Percentiles rank a stretch among this genome's conserved stretches.
These are phyloP conservation scores for Pythium aquatile DNA, from an alignment of 352 stramenopile species.

Conservation along the genomic window DNA sequence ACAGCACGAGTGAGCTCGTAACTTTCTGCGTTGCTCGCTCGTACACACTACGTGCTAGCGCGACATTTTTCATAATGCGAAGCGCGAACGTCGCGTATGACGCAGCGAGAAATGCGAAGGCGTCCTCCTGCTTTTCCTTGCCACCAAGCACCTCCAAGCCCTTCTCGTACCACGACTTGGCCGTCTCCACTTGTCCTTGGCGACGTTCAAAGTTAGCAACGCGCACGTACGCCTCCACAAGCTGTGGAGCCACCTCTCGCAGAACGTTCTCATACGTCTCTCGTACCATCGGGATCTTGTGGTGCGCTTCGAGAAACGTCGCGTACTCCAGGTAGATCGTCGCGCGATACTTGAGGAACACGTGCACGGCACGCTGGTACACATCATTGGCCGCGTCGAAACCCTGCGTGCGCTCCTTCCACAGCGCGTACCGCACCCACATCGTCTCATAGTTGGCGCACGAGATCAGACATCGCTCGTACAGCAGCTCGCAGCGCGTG, in stretches of 20 bases:
- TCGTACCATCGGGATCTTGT: conserved; percentile 49
- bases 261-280: conserved; percentile 59
- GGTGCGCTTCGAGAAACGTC: conserved; percentile 59
- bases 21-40: conserved; percentile 42
- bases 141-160: conserved; percentile 41
- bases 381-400: conserved; percentile 67
- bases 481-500: conserved; percentile 57
- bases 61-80: conserved; percentile 40
- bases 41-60: conserved; percentile 42
- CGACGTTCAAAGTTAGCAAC: conserved; percentile 75
- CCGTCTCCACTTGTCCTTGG: conserved; percentile 46
- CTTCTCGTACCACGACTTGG: conserved; percentile 53
- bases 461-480: conserved; percentile 78
- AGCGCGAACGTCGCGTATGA: conserved; percentile 64
- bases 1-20: conserved; percentile 53
- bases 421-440: conserved; percentile 71
- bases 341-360: conserved; percentile 75
- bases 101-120: conserved; percentile 48
- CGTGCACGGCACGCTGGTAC: conserved; percentile 54
- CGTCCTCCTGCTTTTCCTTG: conserved; percentile 32
- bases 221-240: conserved; percentile 63
- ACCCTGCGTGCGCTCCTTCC: conserved; percentile 50
- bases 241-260: conserved; percentile 46
- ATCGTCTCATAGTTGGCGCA: conserved; percentile 85
- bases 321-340: conserved; percentile 78